Evolutionary conservation across 2,329 filamentous ascomycete species (phyloP), one percentile per base, ranked within the genome.

Genomic region (Acephala macrosclerotiorum): DNA sequence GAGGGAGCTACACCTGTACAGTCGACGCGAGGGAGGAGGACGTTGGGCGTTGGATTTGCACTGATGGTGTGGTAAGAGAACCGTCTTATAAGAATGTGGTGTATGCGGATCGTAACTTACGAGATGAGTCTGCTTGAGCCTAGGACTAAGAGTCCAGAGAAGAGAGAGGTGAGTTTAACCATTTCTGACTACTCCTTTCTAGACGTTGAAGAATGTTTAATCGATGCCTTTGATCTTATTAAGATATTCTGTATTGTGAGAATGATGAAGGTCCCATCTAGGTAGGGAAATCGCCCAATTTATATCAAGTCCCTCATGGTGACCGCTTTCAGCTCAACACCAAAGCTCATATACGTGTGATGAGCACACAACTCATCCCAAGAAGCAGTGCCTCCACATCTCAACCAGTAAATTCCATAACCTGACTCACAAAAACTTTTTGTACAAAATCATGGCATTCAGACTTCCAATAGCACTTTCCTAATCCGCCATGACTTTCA

Each of bases 1-100:
- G 63, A 65, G 1, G 63, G 63, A 12, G 20, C 47, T 4, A 65
- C 63, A 18, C 57, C 57, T 1, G 47, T 58, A 35, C 63, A 65
- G 57, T 65, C 35, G 4, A 35, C 36, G 9, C 45, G 42, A 18
- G 42, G 42, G 8, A 29, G 36, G 8, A 65, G 57, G 57, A 57
- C 22, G 6, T 29, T 35, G 12, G 61, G 40, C 1, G 63, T 61
- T 47, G 58, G 63, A 18, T 14, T 56, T 42, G 63, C 63, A 2
- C 60, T 62, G 49, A 14, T 12, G 12, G 12, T 29, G 26, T 47
- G 4, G 25, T 45, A 33, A 60, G 36, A 20, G 20, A 18, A 29
- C 7, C 33, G 38, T 16, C 22, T 59, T 45, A 2, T 51, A 26
- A 2, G 11, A 22, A n/a, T 9, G 9, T 7, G 4, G 3, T 2